phyloP scores from a whole-genome alignment of 768 basidiomycete species.

The Amanita polypyramis region DNA sequence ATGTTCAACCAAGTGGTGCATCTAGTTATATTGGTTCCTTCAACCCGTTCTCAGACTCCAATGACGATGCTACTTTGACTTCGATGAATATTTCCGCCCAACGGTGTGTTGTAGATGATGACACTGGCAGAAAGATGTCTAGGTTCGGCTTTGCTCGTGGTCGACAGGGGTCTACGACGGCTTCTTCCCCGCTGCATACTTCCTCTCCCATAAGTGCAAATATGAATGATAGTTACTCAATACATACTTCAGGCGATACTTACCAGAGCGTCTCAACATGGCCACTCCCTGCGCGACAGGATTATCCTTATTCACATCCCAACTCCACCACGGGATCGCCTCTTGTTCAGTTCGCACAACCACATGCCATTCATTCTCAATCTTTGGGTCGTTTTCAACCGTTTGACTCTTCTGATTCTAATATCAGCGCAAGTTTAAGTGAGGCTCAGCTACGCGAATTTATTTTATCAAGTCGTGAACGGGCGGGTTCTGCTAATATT shows the following conservation, averaged over 20 bases:
- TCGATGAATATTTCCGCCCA: conserved; percentile 20
- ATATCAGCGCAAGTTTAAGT: conserved; percentile 34
- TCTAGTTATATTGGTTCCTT: conserved; percentile 65
- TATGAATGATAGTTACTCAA: conserved; percentile 37
- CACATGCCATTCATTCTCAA: conserved; percentile 23
- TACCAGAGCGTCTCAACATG: conserved; percentile 28
- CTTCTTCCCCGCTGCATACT: conserved; percentile 50
- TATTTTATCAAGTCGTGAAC: conserved; percentile 60
- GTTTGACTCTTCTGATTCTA: conserved; percentile 18
- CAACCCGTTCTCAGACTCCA: conserved; percentile 65
- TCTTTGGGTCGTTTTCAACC: conserved; percentile 42
- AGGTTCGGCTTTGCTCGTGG: conserved; percentile 77
- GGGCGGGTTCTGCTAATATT: conserved; percentile 26
- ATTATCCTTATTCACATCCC: conserved; percentile 31
- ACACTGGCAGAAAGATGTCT: conserved; percentile 56
- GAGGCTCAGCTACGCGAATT: conserved; percentile 73
- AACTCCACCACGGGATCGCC: conserved; percentile 29
- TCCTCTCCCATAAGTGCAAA: conserved; percentile 41
- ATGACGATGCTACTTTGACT: conserved; percentile 30
- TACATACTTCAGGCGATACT: conserved; percentile 28
- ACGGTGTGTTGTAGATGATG: conserved; percentile 42
- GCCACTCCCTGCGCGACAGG: conserved; percentile 30
- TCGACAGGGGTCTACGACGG: conserved; percentile 44
- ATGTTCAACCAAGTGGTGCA: conserved; percentile 29
- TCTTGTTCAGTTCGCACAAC: conserved; percentile 34